A percentile compares a stretch with the other conserved stretches of the same genome.
phyloP scores from a whole-genome alignment of 768 basidiomycete genomes.

The Pulveroboletus sp. region DNA sequence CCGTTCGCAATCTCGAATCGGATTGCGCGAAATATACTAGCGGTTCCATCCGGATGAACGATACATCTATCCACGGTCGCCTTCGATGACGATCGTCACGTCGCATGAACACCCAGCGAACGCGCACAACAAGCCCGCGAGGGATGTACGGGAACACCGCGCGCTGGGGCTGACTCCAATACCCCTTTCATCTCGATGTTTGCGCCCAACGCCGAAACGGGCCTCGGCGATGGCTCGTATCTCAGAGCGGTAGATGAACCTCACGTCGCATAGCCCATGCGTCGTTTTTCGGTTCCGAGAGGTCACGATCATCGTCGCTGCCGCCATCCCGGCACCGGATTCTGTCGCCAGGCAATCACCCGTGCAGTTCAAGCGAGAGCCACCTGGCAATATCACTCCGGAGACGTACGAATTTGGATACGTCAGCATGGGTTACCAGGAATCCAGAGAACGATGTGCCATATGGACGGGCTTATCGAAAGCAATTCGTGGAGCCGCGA shows the following conservation, averaged over 20 bases:
- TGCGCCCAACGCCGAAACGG: slow-evolving; percentile 21
- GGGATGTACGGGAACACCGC: slow-evolving; percentile 41
- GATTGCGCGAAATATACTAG: neutral
- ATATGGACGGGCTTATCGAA: slow-evolving; percentile 37
- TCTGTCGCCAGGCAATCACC: too few relatives aligned
- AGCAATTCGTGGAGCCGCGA: slow-evolving; percentile 45
- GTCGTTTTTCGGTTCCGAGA: slow-evolving; percentile 41
- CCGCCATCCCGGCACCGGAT: too few relatives aligned
- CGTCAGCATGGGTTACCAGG: slow-evolving; percentile 40
- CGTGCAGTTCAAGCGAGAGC: slow-evolving; percentile 34
- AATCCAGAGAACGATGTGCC: too few relatives aligned
- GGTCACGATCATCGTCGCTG: slow-evolving; percentile 39
- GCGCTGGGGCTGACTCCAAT: slow-evolving; percentile 43
- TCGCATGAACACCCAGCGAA: slow-evolving; percentile 47
- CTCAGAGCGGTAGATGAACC: slow-evolving; percentile 36
- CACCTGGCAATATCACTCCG: too few relatives aligned
- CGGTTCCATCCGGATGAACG: neutral
- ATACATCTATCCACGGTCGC: neutral
- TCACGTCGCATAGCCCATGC: slow-evolving; percentile 26
- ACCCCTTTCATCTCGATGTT: slow-evolving; percentile 44
- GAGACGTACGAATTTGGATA: slow-evolving; percentile 34
- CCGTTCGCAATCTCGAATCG: neutral
- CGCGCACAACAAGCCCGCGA: slow-evolving; percentile 37
- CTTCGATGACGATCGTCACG: slow-evolving; percentile 37
- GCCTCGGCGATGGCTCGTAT: too few relatives aligned